Conservation (phyloP, 2,329 filamentous ascomycete species). For the Phialocephala sp. region DNA sequence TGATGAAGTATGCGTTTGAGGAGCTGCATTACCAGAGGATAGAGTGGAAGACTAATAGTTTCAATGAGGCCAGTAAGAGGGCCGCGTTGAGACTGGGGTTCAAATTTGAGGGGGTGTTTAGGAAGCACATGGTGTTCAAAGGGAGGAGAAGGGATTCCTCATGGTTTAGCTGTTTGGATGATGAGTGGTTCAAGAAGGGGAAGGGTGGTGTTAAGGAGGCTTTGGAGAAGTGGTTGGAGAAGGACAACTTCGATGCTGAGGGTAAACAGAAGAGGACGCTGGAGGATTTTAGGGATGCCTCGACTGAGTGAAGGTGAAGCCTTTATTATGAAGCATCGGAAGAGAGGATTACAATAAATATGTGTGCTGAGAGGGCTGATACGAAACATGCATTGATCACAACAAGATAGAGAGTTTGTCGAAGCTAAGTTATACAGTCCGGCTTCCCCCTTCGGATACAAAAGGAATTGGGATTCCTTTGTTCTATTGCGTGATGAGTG, state of each 20-base stretch:
- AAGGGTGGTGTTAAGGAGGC: slow-evolving; percentile 61
- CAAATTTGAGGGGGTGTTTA: slow-evolving; percentile 62
- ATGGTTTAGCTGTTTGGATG: slow-evolving; percentile 63
- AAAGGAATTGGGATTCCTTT: neutral
- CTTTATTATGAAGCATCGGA: neutral
- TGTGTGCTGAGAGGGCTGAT: neutral
- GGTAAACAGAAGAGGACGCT: slow-evolving; percentile 57
- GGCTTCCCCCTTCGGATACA: neutral
- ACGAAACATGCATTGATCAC: neutral
- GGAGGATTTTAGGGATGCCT: slow-evolving; percentile 34
- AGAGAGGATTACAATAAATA: neutral
- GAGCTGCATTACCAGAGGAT: slow-evolving; percentile 60
- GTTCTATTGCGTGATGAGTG: too few relatives aligned
- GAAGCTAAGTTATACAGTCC: neutral
- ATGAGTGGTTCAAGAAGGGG: slow-evolving; percentile 61
- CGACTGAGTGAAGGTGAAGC: neutral
- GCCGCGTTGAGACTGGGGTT: slow-evolving; percentile 66
- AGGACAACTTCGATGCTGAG: slow-evolving; percentile 46
- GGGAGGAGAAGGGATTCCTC: slow-evolving; percentile 62
- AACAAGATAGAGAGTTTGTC: neutral
- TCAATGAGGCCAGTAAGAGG: slow-evolving; percentile 58
- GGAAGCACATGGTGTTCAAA: slow-evolving; percentile 65
- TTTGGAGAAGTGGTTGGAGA: slow-evolving; percentile 52
- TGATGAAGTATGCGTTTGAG: slow-evolving; percentile 60
- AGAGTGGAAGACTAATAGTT: slow-evolving; percentile 68